These are phyloP conservation scores for Zymoseptoria pseudotritici DNA, from an alignment of 2,329 filamentous ascomycete genomes.

Conservation along the genomic window DNA sequence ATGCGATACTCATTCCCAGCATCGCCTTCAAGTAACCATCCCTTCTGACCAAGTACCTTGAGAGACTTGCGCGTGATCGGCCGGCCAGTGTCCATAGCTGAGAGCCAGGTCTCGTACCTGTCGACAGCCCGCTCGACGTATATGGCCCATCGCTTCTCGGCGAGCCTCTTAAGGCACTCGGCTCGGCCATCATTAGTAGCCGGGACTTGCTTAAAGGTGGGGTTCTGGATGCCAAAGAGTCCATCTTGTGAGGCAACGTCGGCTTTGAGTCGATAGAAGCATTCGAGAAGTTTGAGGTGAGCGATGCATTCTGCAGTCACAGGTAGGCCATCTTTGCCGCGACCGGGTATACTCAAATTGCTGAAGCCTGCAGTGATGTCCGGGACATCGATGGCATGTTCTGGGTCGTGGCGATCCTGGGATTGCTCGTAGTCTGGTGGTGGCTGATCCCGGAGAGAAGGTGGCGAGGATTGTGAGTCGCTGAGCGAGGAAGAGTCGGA, in stretches of 20 bases:
- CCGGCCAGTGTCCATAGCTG: background rate
- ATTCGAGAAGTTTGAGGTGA: constrained; percentile 65
- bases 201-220: constrained; percentile 16
- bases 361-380: constrained; percentile 25
- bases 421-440: constrained; percentile 14
- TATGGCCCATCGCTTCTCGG: constrained; percentile 67
- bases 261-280: constrained; percentile 60
- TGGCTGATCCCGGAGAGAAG: constrained; percentile 1
- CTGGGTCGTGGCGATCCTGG: constrained; percentile 2
- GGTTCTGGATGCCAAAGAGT: constrained; percentile 53
- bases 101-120: constrained; percentile 62
- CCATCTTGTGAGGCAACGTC: constrained; percentile 59
- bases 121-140: constrained; percentile 62
- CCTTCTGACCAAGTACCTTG: constrained; percentile 9
- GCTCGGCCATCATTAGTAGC: constrained; percentile 30
- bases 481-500: constrained; percentile 4
- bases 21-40: constrained; percentile 10
- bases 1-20: constrained; percentile 1
- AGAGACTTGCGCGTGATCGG: constrained; percentile 20
- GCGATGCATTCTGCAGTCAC: constrained; percentile 55
- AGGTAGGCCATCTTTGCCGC: constrained; percentile 28
- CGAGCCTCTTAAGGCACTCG: constrained; percentile 43
- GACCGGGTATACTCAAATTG: constrained; percentile 26
- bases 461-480: constrained; percentile 9
- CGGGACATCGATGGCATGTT: constrained; percentile 17